Evolutionary conservation across 106 monocot genomes (phyloP), one percentile per base, ranked within the genome.

Genomic region (Phalaenopsis aphrodite): DNA sequence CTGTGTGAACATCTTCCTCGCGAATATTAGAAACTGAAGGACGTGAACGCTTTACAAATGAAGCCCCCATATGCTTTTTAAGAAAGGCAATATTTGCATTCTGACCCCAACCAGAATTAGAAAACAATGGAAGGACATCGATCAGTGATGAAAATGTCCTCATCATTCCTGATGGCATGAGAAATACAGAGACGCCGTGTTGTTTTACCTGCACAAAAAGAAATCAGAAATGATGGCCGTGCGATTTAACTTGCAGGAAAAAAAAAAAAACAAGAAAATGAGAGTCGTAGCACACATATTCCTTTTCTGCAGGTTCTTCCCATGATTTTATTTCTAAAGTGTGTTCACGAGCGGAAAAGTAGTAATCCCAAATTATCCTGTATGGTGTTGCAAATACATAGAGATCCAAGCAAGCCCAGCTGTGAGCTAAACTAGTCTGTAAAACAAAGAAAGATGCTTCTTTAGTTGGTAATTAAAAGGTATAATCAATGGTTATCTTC

Each of bases 101-200:
- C 79, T 97, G 94, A 72, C 97, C 94, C 97, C 97, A 97, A 18
- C 55, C 73, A 77, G 92, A 87, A 77, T 97, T 94, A 67, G 97
- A 94, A 85, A 97, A 97, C 69, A 97, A 55, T 67, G 97, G 97
- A 18, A 97, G 57, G 41, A 97, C 92, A 86, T 97, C 97, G 46
- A 92, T 52, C 77, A 97, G 77, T 56, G 97, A 94, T 66, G 90
- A 79, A 37, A 97, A 72, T 52, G 97, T 97, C 72, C 97, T 92
- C 77, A 97, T 87, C 97, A 97, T 97, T 82, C 94, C 94, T 72
- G 97, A 90, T 80, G 92, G 94, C 97, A 97, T 97, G 18, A 97
- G 90, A 87, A 97, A 97, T 38, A 97, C 85, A 76, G 94, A 92
- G 41, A 97, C 75, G 14, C 97, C 97, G 80, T 97, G 94, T 77